Base-by-base conservation (phyloP, 345 rosid species). In the Citrus cavaleriei region DNA sequence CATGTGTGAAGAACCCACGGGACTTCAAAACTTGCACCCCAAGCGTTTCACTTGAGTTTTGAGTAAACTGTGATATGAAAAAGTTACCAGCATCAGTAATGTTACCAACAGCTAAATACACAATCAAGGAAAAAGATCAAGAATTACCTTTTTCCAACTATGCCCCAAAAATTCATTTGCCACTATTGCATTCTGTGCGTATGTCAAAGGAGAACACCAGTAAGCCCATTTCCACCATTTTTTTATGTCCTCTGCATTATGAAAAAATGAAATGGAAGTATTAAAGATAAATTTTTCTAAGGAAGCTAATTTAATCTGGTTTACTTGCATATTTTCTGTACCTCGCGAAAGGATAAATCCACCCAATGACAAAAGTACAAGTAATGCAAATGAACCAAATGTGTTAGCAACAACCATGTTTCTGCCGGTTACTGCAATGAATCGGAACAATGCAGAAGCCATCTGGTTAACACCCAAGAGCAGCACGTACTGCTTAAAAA, bases 161-260 rank as follows among this genome's bases (percentile, higher is more conserved):
- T 83, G 12, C 34, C 89, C 91, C 19, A 87, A 83, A 80, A 88
- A 85, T 83, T 89, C 95, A 32, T 89, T 89, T 35, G 69, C 77
- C 7, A 78, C 78, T 0, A 91, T 82, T 7, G 93, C 91, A 70
- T 85, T 91, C 78, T 89, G 93, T 19, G 81, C 90, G 60, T 91
- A 91, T 91, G 87, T 89, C 85, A 91, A 7, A 30, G 93, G 91
- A 19, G 95, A 91, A 19, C 70, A 0, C 91, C 92, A 91, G 79
- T 80, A 89, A 70, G 83, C 93, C 95, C 91, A 89, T 64, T 78
- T 79, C 93, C 90, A 88, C 92, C 95, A 91, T 72, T 85, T 79
- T 74, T 84, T 86, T n/a, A 91, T 75, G 34, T 88, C 71, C 60
- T 85, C 95, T 91, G 88, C 60, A 35, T 66, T 21, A 64, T 28